Conservation (phyloP, 2,329 filamentous ascomycete genomes). For the Diaporthe velutina region DNA sequence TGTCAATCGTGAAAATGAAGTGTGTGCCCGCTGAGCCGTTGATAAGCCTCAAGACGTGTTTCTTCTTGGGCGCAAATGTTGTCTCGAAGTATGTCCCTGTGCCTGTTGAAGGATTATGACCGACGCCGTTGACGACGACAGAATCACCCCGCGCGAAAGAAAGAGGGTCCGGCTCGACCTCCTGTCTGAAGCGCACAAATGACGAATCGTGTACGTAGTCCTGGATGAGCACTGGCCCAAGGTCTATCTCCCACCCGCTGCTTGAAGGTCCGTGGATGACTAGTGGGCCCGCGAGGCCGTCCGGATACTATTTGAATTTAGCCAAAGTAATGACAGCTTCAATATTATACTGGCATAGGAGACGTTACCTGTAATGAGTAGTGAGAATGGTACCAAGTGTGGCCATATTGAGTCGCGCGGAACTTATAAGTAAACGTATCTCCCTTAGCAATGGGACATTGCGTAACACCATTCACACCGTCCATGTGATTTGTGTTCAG, state of each 20-base stretch:
- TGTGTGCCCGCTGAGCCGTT: slow-evolving; percentile 59
- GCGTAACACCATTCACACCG: slow-evolving; percentile 52
- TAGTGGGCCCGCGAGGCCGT: slow-evolving; percentile 62
- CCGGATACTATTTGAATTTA: slow-evolving; percentile 47
- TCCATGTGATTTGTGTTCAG: slow-evolving; percentile 49
- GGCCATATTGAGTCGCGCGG: slow-evolving; percentile 52
- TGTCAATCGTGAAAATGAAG: slow-evolving; percentile 55
- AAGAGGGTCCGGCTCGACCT: slow-evolving; percentile 31
- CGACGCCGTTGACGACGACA: slow-evolving; percentile 53
- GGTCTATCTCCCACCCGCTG: slow-evolving; percentile 61
- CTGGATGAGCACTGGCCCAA: slow-evolving; percentile 59
- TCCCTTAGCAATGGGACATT: slow-evolving; percentile 68
- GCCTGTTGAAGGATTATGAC: slow-evolving; percentile 39
- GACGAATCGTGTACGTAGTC: slow-evolving; percentile 59
- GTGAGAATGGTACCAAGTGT: slow-evolving; percentile 55
- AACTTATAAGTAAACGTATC: slow-evolving; percentile 52
- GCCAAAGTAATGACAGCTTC: slow-evolving; percentile 41
- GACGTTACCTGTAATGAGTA: slow-evolving; percentile 52
- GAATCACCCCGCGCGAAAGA: slow-evolving; percentile 44
- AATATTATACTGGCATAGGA: slow-evolving; percentile 39
- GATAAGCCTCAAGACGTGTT: slow-evolving; percentile 56
- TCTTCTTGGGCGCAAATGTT: slow-evolving; percentile 51
- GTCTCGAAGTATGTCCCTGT: slow-evolving; percentile 38
- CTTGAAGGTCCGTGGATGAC: slow-evolving; percentile 60
- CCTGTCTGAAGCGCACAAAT: slow-evolving; percentile 41